These are phyloP conservation scores for Fusarium liriodendri DNA, from an alignment of 2,329 filamentous ascomycete species.

Conservation along the genomic window DNA sequence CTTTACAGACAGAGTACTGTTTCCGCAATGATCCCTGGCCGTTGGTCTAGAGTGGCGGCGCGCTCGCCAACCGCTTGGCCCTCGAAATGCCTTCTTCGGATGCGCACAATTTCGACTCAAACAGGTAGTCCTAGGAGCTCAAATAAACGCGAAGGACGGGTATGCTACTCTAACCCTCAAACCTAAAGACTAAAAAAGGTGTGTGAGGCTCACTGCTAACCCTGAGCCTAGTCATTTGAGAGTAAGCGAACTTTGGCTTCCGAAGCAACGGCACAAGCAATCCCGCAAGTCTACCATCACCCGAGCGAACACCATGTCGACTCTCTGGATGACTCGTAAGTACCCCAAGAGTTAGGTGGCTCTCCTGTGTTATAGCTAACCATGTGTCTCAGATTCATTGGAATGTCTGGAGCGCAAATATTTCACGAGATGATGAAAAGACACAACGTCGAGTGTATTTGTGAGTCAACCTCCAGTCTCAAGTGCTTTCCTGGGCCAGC, in stretches of 20 bases:
- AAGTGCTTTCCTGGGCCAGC: not conserved
- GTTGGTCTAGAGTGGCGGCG: not conserved
- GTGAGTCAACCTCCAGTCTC: conserved; percentile 65
- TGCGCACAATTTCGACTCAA: not conserved
- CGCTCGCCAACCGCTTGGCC: not conserved
- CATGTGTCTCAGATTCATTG: conserved; percentile 75
- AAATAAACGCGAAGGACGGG: not conserved
- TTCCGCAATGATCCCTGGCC: not conserved
- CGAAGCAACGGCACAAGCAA: not conserved
- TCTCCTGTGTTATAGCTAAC: not conserved
- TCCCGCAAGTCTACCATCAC: not conserved
- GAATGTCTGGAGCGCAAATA: conserved; percentile 94
- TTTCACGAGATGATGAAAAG: conserved; percentile 99
- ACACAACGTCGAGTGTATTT: conserved; percentile 91
- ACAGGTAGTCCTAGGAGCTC: not conserved
- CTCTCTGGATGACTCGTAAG: not conserved
- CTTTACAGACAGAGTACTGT: not conserved
- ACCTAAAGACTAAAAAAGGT: fast-evolving
- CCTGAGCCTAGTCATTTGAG: not conserved
- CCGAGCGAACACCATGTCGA: not conserved
- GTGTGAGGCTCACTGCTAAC: not conserved
- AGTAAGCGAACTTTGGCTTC: not conserved
- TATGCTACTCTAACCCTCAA: not conserved
- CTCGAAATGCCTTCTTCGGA: not conserved
- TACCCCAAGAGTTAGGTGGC: not conserved